These are phyloP conservation scores for Trichophyton benhamiae DNA, from an alignment of 2,329 filamentous ascomycete species.

Conservation along the genomic window DNA sequence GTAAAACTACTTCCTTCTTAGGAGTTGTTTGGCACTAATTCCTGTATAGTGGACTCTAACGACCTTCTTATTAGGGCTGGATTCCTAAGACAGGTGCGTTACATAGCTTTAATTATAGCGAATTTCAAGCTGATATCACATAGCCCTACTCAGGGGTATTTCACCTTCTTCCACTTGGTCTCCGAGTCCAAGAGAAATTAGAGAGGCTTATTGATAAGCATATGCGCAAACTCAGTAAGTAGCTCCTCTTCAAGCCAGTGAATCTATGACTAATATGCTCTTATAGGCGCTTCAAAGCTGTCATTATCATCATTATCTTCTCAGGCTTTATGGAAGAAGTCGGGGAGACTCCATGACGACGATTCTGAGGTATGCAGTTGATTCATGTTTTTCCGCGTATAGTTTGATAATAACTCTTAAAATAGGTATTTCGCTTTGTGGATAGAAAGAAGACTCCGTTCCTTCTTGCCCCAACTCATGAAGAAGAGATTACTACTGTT, in stretches of 20 bases:
- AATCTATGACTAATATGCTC: slow-evolving; percentile 6
- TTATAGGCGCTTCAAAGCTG: slow-evolving; percentile 62
- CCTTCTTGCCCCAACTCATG: slow-evolving; percentile 82
- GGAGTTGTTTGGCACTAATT: not conserved
- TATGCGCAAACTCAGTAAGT: slow-evolving; percentile 61
- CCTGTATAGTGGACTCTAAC: slow-evolving; percentile 44
- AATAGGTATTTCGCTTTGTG: slow-evolving; percentile 61
- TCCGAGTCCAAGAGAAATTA: slow-evolving; percentile 78
- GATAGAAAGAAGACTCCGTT: slow-evolving; percentile 66
- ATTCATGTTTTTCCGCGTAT: slow-evolving; percentile 5
- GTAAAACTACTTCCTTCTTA: not conserved
- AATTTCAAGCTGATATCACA: not conserved
- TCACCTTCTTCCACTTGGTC: slow-evolving; percentile 76
- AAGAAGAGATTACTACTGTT: slow-evolving; percentile 85
- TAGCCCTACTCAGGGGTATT: slow-evolving; percentile 82
- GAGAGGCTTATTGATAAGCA: slow-evolving; percentile 76
- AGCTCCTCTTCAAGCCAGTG: not conserved
- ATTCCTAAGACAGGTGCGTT: slow-evolving; percentile 56
- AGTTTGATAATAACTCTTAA: not conserved
- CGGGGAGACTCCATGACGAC: slow-evolving; percentile 58
- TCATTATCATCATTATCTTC: slow-evolving; percentile 77
- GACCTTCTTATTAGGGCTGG: slow-evolving; percentile 57
- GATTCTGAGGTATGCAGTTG: slow-evolving; percentile 58
- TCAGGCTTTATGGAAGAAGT: slow-evolving; percentile 69
- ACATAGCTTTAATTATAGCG: slow-evolving; percentile 4